These are phyloP conservation scores for Fraxinus platypoda DNA, from an alignment of 305 asterid genomes.

Conservation along the genomic window DNA sequence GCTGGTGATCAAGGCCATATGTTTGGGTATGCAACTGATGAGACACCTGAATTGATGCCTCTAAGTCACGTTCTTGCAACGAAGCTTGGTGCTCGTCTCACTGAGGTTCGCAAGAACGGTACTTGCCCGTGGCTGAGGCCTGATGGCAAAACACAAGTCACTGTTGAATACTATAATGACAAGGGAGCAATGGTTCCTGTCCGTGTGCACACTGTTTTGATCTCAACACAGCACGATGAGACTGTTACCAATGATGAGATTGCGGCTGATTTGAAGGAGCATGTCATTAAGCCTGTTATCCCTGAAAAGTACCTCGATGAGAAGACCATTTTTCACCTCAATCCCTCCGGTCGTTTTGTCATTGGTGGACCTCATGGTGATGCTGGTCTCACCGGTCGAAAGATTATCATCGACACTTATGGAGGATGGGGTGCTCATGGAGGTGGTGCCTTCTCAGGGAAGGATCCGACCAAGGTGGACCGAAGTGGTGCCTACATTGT, in stretches of 20 bases:
- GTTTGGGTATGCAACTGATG: slow-evolving; percentile 35
- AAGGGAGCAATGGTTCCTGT: slow-evolving; percentile 42
- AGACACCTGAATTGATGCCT: slow-evolving; percentile 41
- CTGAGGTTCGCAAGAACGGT: slow-evolving; percentile 36
- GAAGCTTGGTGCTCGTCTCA: slow-evolving; percentile 39
- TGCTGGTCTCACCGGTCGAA: slow-evolving; percentile 44
- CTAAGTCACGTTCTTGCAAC: slow-evolving; percentile 43
- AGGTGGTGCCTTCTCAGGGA: slow-evolving; percentile 37
- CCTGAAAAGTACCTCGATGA: slow-evolving; percentile 39
- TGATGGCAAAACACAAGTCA: slow-evolving; percentile 43
- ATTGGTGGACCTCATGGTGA: slow-evolving; percentile 49
- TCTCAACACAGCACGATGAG: slow-evolving; percentile 46
- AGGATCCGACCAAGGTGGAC: slow-evolving; percentile 41
- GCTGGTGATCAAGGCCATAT: slow-evolving; percentile 39
- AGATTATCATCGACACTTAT: slow-evolving; percentile 38
- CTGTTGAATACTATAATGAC: slow-evolving; percentile 40
- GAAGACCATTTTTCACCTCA: slow-evolving; percentile 44
- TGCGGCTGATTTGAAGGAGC: slow-evolving; percentile 40
- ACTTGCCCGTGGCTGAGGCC: slow-evolving; percentile 46
- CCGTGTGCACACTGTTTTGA: slow-evolving; percentile 44
- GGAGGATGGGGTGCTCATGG: slow-evolving; percentile 41
- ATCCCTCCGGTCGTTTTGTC: slow-evolving; percentile 39
- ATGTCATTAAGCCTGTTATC: slow-evolving; percentile 32
- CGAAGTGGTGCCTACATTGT: slow-evolving; percentile 39
- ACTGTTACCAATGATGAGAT: slow-evolving; percentile 42